phyloP scores from a whole-genome alignment of 1,284 basidiomycete genomes.

The Mycena sp. region DNA sequence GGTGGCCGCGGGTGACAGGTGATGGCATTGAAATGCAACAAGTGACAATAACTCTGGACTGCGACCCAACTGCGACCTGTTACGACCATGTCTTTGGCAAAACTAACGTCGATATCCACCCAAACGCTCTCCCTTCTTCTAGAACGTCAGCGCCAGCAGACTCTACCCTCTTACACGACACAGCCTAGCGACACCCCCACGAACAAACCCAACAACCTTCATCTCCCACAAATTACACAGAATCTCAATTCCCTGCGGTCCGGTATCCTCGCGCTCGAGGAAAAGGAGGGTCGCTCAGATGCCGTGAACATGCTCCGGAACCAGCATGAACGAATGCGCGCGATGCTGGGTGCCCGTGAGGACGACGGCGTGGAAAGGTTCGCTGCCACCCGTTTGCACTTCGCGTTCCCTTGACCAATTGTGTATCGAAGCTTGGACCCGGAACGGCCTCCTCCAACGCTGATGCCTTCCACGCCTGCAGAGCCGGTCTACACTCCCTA shows the following conservation, averaged over 20 bases:
- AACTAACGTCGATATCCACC: conserved; percentile 76
- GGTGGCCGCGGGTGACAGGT: no score
- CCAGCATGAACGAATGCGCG: conserved; percentile 78
- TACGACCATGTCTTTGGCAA: conserved; percentile 65
- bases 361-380: conserved; percentile 45
- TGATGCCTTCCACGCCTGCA: conserved; percentile 29
- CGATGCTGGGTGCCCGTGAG: conserved; percentile 67
- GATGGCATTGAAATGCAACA: no score
- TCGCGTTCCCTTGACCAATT: conserved; percentile 4
- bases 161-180: conserved; percentile 50
- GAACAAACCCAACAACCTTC: conserved; percentile 49
- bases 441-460: conserved; percentile 16
- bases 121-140: conserved; percentile 79
- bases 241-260: conserved; percentile 69
- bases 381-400: conserved; percentile 16
- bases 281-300: conserved; percentile 53
- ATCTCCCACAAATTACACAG: conserved; percentile 70
- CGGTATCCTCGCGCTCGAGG: conserved; percentile 70
- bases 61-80: no score
- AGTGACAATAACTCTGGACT: not conserved
- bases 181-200: conserved; percentile 37
- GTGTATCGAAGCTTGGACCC: conserved; percentile 32
- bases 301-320: conserved; percentile 59
- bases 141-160: conserved; percentile 75
- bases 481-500: conserved; percentile 66